phyloP scores from a whole-genome alignment of 371 early-diverging fungal genomes.

The Mortierella sp. region DNA sequence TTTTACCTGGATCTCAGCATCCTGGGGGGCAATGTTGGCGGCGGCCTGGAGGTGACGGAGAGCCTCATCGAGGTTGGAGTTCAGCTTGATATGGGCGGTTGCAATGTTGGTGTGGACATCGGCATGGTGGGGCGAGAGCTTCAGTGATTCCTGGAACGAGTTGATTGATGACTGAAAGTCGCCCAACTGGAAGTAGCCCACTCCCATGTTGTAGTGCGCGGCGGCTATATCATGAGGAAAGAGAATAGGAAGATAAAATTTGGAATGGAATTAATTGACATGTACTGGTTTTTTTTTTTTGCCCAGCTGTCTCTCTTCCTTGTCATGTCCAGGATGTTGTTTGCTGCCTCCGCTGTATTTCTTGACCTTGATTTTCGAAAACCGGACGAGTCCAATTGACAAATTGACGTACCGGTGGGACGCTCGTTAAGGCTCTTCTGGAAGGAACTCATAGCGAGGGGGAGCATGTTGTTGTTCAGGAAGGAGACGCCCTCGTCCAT shows the following conservation, averaged over 20 bases:
- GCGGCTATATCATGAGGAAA: slow-evolving; percentile 56
- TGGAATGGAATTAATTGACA: background rate
- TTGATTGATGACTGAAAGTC: slow-evolving; percentile 73
- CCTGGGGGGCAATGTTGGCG: slow-evolving; percentile 76
- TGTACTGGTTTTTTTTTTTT: background rate
- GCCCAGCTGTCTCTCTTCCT: no score
- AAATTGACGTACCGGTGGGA: slow-evolving; percentile 41
- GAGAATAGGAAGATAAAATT: background rate
- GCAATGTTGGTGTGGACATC: slow-evolving; percentile 91
- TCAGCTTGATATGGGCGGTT: slow-evolving; percentile 76
- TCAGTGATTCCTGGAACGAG: slow-evolving; percentile 78
- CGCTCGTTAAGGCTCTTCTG: slow-evolving; percentile 54
- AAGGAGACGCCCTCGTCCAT: slow-evolving; percentile 54
- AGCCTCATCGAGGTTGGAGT: slow-evolving; percentile 70
- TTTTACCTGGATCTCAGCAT: slow-evolving; percentile 75
- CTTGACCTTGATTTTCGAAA: no score
- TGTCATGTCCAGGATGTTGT: background rate
- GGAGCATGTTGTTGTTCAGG: slow-evolving; percentile 46
- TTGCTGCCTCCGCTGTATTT: no score
- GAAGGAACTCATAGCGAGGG: slow-evolving; percentile 54
- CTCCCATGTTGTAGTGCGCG: slow-evolving; percentile 85
- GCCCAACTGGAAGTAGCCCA: slow-evolving; percentile 81
- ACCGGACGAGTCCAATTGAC: background rate
- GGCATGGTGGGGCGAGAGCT: slow-evolving; percentile 72
- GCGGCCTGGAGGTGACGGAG: slow-evolving; percentile 79